These are phyloP conservation scores for Dictyostelium discoideum DNA, from an alignment of 78 protist genomes.

Conservation along the genomic window dicty_2.7 NC_007091.3:4858501-4859000, in stretches of 20 bases:
- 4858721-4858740: conserved; percentile 73
- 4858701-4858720: conserved; percentile 78
- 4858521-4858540: neutral
- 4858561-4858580: neutral
- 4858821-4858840: conserved; percentile 29
- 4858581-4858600: neutral
- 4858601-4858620: neutral
- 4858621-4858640: neutral
- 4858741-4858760: conserved; percentile 52
- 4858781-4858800: conserved; percentile 40
- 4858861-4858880: neutral
- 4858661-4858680: neutral
- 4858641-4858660: neutral
- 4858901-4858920: neutral
- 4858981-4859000: neutral
- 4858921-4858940: conserved; percentile 48
- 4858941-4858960: conserved; percentile 27
- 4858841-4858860: neutral
- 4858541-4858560: neutral
- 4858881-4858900: neutral
- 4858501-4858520: conserved; percentile 63
- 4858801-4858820: conserved; percentile 30
- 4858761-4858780: conserved; percentile 64
- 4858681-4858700: neutral
- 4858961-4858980: neutral